phyloP scores from a whole-genome alignment of 2,329 filamentous ascomycete species.

The Xylariales sp. region DNA sequence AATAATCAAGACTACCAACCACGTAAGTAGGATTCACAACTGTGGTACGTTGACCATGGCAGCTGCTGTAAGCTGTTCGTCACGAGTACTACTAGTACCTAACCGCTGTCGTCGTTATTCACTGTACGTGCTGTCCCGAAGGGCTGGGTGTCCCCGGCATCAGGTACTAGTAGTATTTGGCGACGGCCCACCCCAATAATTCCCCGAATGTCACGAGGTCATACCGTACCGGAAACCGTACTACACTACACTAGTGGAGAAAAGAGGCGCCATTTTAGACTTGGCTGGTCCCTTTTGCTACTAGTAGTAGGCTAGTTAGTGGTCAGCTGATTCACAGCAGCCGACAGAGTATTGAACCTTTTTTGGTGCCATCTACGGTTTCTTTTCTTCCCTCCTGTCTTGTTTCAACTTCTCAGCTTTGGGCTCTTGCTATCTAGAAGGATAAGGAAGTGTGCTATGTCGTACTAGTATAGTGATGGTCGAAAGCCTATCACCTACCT shows the following conservation, averaged over 20 bases:
- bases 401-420: too few relatives aligned
- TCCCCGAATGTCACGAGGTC: conserved; percentile 25
- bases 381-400: neutral
- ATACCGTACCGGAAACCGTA: neutral
- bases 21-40: too few relatives aligned
- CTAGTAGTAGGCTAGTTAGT: neutral
- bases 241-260: neutral
- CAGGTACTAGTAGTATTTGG: conserved; percentile 4
- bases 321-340: neutral
- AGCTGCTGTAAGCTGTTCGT: too few relatives aligned
- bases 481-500: too few relatives aligned
- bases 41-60: too few relatives aligned
- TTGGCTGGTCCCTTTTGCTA: neutral
- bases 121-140: conserved; percentile 15
- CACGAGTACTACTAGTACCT: too few relatives aligned
- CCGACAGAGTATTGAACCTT: too few relatives aligned
- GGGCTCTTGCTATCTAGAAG: too few relatives aligned
- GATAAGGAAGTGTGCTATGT: too few relatives aligned
- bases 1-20: too few relatives aligned
- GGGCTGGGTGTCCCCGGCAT: conserved; percentile 17
- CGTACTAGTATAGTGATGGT: too few relatives aligned
- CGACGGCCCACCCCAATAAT: conserved; percentile 20
- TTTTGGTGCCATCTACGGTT: conserved; percentile 3
- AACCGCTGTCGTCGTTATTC: too few relatives aligned
- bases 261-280: conserved; percentile 4